Evolutionary conservation across 2,329 filamentous ascomycete genomes (phyloP).

Genomic region (Rutstroemia sp.): DNA sequence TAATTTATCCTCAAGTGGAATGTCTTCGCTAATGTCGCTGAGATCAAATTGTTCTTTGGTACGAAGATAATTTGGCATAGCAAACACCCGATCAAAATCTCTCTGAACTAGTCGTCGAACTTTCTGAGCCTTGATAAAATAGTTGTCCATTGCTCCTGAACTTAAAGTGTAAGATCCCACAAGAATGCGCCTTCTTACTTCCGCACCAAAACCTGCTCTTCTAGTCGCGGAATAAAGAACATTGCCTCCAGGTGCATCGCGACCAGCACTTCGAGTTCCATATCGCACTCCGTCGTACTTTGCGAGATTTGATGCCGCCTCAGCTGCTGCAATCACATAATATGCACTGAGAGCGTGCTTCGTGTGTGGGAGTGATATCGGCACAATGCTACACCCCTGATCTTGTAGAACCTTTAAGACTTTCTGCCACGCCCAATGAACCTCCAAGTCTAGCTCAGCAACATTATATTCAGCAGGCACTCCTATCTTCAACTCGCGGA

Average conservation of each 20-base stretch:
- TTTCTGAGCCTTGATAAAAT: constrained; percentile 90
- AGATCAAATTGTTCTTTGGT: constrained; percentile 47
- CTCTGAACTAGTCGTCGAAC: constrained; percentile 74
- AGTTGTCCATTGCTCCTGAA: constrained; percentile 88
- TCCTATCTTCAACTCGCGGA: constrained; percentile 38
- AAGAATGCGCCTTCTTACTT: constrained; percentile 81
- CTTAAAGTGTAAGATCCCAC: constrained; percentile 87
- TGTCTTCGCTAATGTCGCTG: constrained; percentile 50
- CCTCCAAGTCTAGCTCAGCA: constrained; percentile 61
- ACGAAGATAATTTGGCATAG: constrained; percentile 59
- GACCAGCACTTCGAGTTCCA: constrained; percentile 40
- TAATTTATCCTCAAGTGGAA: constrained; percentile 44
- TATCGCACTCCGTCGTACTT: constrained; percentile 98
- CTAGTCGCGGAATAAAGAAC: constrained; percentile 71
- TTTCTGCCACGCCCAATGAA: constrained; percentile 62
- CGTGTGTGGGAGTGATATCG: constrained; percentile 76
- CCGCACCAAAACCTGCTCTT: constrained; percentile 67
- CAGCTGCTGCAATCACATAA: constrained; percentile 90
- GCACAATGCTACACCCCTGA: constrained; percentile 64
- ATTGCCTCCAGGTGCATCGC: constrained; percentile 46
- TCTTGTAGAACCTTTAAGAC: constrained; percentile 52
- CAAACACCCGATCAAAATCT: constrained; percentile 81
- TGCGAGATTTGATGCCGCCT: constrained; percentile 90
- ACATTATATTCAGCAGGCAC: constrained; percentile 81
- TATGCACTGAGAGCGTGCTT: constrained; percentile 84